A percentile compares a stretch with the other conserved stretches of the same genome.
phyloP scores from a whole-genome alignment of 176 grass and related monocot species.

The Lolium perenne region DNA sequence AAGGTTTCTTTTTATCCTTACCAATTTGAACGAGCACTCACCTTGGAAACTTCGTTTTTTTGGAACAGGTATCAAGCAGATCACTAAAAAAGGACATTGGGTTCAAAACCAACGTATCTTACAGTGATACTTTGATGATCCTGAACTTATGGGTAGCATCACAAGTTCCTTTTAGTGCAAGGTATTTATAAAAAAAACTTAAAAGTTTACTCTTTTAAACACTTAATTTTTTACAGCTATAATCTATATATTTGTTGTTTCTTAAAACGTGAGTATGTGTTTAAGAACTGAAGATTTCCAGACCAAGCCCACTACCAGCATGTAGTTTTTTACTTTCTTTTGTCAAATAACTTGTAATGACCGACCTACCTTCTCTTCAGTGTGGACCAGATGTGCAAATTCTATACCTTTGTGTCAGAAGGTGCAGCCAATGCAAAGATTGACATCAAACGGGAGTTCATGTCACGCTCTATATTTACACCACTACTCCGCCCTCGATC shows the following conservation, averaged over 20 bases:
- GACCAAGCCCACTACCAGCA: neutral
- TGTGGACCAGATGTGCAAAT: slow-evolving; percentile 80
- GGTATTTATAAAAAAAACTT: slow-evolving; percentile 47
- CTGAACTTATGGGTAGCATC: slow-evolving; percentile 73
- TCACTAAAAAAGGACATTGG: slow-evolving; percentile 81
- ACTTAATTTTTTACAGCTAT: neutral
- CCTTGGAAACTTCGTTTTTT: slow-evolving; percentile 36
- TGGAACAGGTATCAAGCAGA: slow-evolving; percentile 76
- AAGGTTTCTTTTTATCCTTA: neutral
- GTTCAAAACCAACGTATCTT: slow-evolving; percentile 79
- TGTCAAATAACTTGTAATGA: slow-evolving; percentile 44
- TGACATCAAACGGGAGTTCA: slow-evolving; percentile 70
- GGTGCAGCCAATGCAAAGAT: slow-evolving; percentile 62
- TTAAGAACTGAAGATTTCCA: neutral
- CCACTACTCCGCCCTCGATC: slow-evolving; percentile 55
- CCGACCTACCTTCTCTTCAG: slow-evolving; percentile 60
- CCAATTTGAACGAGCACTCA: neutral
- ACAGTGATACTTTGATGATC: slow-evolving; percentile 66
- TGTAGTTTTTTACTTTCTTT: slow-evolving; percentile 9
- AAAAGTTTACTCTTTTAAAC: slow-evolving; percentile 15
- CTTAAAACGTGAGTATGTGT: neutral
- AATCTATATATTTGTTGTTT: neutral
- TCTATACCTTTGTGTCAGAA: slow-evolving; percentile 80
- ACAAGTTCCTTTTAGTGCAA: slow-evolving; percentile 71
- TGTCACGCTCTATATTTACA: slow-evolving; percentile 71